Evolutionary conservation across 768 basidiomycete genomes (phyloP).

Genomic region (Favolaschia claudopus): DNA sequence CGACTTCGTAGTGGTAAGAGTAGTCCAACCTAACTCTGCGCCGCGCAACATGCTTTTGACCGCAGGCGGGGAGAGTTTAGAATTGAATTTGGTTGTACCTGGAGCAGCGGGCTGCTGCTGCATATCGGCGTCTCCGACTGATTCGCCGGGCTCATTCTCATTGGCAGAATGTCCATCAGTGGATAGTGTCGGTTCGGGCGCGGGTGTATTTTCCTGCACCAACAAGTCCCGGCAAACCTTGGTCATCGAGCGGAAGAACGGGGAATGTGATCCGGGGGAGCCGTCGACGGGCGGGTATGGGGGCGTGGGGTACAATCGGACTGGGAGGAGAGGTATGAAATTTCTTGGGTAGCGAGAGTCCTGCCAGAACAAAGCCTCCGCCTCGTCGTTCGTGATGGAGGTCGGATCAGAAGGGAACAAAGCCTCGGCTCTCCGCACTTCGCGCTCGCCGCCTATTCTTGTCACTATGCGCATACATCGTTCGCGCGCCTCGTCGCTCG

Average conservation of each 20-base stretch:
- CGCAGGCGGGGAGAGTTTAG: constrained; percentile 78
- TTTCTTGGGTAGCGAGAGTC: constrained; percentile 62
- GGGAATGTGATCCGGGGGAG: constrained; percentile 20
- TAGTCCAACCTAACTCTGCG: constrained; percentile 76
- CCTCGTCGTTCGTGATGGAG: constrained; percentile 37
- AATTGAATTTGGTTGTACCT: constrained; percentile 56
- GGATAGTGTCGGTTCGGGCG: not conserved
- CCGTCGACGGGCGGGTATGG: constrained; percentile 9
- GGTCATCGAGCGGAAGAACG: constrained; percentile 58
- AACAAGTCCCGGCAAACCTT: constrained; percentile 64
- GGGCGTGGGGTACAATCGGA: constrained; percentile 55
- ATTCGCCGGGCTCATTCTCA: not conserved
- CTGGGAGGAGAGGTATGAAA: constrained; percentile 66
- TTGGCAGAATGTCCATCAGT: not conserved
- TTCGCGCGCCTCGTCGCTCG: constrained; percentile 77
- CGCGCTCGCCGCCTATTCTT: constrained; percentile 78
- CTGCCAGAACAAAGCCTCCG: constrained; percentile 65
- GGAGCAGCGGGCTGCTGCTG: constrained; percentile 58
- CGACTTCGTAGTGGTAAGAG: constrained; percentile 82
- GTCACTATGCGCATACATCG: constrained; percentile 79
- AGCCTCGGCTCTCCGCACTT: constrained; percentile 69
- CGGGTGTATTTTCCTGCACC: constrained; percentile 50
- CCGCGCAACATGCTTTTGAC: constrained; percentile 78
- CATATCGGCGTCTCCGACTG: constrained; percentile 15
- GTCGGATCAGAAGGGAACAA: constrained; percentile 49